Conservation (phyloP, 1,284 basidiomycete species). For the Hortiboletus rubellus region DNA sequence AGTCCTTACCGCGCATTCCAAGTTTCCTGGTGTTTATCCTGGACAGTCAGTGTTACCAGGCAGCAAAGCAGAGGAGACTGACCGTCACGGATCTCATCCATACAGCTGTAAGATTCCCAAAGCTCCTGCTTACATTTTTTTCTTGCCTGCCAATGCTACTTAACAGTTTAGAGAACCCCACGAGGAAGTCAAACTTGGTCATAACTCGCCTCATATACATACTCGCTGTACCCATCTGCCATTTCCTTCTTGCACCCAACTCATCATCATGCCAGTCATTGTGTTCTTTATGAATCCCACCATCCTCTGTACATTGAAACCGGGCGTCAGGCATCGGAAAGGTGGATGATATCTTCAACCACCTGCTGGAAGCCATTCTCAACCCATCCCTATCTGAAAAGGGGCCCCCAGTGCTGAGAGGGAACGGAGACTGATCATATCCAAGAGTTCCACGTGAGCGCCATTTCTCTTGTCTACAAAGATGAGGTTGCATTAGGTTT, state of each 20-base stretch:
- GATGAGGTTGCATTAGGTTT: background rate
- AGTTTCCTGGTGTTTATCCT: constrained; percentile 71
- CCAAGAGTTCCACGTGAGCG: constrained; percentile 62
- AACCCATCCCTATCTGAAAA: constrained; percentile 35
- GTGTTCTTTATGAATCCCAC: constrained; percentile 58
- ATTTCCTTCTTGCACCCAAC: constrained; percentile 62
- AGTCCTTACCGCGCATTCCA: constrained; percentile 83
- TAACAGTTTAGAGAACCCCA: constrained; percentile 76
- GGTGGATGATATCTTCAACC: constrained; percentile 77
- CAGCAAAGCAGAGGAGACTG: constrained; percentile 73
- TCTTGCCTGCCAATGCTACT: background rate
- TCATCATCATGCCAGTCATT: constrained; percentile 72
- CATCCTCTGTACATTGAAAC: constrained; percentile 53
- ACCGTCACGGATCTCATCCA: constrained; percentile 52
- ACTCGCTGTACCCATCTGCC: constrained; percentile 68
- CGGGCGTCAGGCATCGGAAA: constrained; percentile 54
- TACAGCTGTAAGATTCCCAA: constrained; percentile 64
- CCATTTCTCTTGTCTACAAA: constrained; percentile 1
- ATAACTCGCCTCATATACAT: constrained; percentile 56
- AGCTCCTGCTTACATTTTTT: background rate
- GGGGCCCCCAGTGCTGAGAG: constrained; percentile 54
- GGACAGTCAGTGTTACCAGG: constrained; percentile 84
- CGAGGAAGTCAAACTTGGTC: constrained; percentile 77
- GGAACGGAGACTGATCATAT: constrained; percentile 78
- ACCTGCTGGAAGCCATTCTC: constrained; percentile 54